phyloP scores from a whole-genome alignment of 1,284 basidiomycete species.

The Porodaedalea pini region DNA sequence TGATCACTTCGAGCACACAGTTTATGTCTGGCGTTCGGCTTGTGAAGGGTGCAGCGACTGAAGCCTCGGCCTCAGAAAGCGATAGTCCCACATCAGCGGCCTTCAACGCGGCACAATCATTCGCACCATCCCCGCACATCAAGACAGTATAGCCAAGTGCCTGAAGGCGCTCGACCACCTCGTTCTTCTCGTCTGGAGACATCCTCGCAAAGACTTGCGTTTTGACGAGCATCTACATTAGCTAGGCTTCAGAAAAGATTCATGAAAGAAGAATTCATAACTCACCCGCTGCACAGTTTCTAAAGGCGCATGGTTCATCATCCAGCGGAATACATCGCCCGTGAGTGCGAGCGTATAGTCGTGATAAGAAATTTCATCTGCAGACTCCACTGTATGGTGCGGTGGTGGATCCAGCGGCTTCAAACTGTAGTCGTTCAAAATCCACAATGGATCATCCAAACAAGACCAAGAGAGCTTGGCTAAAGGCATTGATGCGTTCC shows the following conservation, averaged over 20 bases:
- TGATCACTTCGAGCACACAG: slow-evolving; percentile 95
- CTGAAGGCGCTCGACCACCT: slow-evolving; percentile 94
- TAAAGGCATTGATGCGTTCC: slow-evolving; percentile 56
- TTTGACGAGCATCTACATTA: slow-evolving; percentile 90
- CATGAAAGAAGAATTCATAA: slow-evolving; percentile 17
- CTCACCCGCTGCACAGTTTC: slow-evolving; percentile 90
- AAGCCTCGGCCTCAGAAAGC: slow-evolving; percentile 96
- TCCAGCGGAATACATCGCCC: slow-evolving; percentile 99
- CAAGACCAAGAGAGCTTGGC: slow-evolving; percentile 88
- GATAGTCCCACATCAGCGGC: slow-evolving; percentile 98
- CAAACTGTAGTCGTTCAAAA: slow-evolving; percentile 85
- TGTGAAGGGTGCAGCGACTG: slow-evolving; percentile 98
- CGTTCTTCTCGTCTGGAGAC: slow-evolving; percentile 99
- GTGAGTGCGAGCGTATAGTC: slow-evolving; percentile 94
- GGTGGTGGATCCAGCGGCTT: slow-evolving; percentile 70
- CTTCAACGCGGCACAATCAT: slow-evolving; percentile 98
- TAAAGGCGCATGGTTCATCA: slow-evolving; percentile 91
- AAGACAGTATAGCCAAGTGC: slow-evolving; percentile 92
- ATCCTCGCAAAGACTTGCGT: slow-evolving; percentile 96
- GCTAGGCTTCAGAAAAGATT: slow-evolving; percentile 5
- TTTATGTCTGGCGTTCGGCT: slow-evolving; percentile 92
- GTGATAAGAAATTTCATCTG: slow-evolving; percentile 68
- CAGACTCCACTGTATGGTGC: slow-evolving; percentile 58
- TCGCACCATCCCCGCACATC: slow-evolving; percentile 99
- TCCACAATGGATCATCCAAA: slow-evolving; percentile 86